Conservation (phyloP, 352 stramenopile genomes). For the Saprolegnia parasitica region DNA sequence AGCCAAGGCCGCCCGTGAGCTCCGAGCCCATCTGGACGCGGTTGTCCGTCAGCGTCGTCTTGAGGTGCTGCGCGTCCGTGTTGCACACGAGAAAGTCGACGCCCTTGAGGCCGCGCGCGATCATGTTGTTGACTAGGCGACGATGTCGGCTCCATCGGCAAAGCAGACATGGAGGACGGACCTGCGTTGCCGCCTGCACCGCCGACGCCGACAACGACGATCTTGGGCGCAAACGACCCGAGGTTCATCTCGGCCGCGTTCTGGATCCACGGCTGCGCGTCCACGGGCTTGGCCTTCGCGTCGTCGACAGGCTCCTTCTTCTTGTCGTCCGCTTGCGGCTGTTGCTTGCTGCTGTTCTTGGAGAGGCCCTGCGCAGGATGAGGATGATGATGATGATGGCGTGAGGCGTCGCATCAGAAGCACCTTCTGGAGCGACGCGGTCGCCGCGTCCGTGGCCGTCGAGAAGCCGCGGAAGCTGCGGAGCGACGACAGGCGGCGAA, state of each 20-base stretch:
- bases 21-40: slow-evolving; percentile 86
- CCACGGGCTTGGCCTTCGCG: neutral
- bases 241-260: slow-evolving; percentile 36
- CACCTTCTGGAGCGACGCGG: slow-evolving; percentile 29
- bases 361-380: slow-evolving; percentile 16
- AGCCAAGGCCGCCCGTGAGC: slow-evolving; percentile 75
- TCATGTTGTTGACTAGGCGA: slow-evolving; percentile 88
- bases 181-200: slow-evolving; percentile 84
- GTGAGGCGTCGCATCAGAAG: neutral
- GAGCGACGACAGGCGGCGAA: slow-evolving; percentile 2
- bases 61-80: slow-evolving; percentile 87
- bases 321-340: neutral
- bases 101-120: slow-evolving; percentile 70
- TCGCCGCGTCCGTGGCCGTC: slow-evolving; percentile 22
- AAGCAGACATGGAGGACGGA: slow-evolving; percentile 26
- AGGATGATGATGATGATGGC: neutral
- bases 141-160: neutral
- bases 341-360: slow-evolving; percentile 23
- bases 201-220: slow-evolving; percentile 82
- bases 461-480: slow-evolving; percentile 11
- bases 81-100: slow-evolving; percentile 90
- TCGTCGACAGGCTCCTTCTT: neutral
- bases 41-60: slow-evolving; percentile 87
- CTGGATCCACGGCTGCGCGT: slow-evolving; percentile 11
- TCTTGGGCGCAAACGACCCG: slow-evolving; percentile 75